Evolutionary conservation across 306 rosid species (phyloP), one percentile per base, ranked within the genome.

Genomic region (Glycine tomentella): DNA sequence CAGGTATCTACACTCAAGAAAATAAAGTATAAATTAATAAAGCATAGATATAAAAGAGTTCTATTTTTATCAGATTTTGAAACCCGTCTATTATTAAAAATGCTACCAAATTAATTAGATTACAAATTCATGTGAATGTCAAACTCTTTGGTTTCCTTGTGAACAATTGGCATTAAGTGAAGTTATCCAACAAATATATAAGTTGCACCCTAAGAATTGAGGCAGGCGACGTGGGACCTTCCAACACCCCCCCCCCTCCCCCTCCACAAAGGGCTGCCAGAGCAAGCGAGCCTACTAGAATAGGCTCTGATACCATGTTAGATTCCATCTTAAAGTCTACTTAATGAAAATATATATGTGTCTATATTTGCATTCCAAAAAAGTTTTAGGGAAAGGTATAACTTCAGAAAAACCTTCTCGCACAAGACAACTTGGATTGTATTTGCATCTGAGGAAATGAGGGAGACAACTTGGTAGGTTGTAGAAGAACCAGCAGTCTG

Each of bases 381-480:
- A 59, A 25, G 31, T 25, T 25, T 25, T 0, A 25, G 2, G 31
- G 31, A 59, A 46, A 72, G 20, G 68, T 15, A 69, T 12, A 75
- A 15, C 12, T 33, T 58, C 68, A 69, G 74, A 4, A 25, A 36
- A 56, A 94, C 98, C 98, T 92, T 95, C 86, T 92, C 97, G 33
- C 87, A 77, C 58, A 95, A 84, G 56, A 92, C 95, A 74, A 88
- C 97, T 90, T 95, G 97, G 83, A 95, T 87, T 53, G 92, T 79
- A 66, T 83, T 92, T 74, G 98, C 91, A 85, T 92, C 97, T 0
- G 90, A 89, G 69, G 97, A 89, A 38, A 95, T 84, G 84, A 91
- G 90, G 3, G 95, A 88, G 79, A 91, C 91, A 65, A 92, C 97
- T 86, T 92, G 91, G 85, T 79, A 88, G 63, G 94, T 88, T 50